A percentile compares a stretch with the other conserved stretches of the same genome.
phyloP scores from a whole-genome alignment of 495 filamentous ascomycete genomes.

The Neurospora sp. region DNA sequence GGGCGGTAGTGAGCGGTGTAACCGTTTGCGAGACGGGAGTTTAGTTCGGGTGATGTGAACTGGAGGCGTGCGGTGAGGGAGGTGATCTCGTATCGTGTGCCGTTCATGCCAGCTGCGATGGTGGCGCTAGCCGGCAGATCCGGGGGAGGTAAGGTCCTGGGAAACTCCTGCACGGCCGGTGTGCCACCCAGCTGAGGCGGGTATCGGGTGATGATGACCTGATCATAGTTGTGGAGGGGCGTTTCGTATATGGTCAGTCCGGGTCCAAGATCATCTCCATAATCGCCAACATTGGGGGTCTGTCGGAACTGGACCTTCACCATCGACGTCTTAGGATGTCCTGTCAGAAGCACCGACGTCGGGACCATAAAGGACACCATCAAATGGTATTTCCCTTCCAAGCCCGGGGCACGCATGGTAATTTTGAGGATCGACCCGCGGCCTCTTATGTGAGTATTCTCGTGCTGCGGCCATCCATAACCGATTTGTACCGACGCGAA shows the following conservation, averaged over 20 bases:
- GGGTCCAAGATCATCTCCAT: conserved; percentile 1
- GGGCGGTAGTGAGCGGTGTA: neutral
- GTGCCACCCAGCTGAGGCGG: neutral
- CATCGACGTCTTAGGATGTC: conserved; percentile 10
- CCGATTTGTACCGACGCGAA: conserved; percentile 22
- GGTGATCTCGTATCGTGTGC: neutral
- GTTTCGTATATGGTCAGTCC: conserved; percentile 17
- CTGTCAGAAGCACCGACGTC: conserved; percentile 12
- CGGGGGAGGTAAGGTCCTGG: neutral
- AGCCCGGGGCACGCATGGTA: conserved; percentile 19
- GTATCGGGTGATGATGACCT: conserved; percentile 25
- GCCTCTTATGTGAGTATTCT: conserved; percentile 11
- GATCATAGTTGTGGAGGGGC: conserved; percentile 13
- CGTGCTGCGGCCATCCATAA: conserved; percentile 17
- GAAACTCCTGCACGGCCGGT: neutral
- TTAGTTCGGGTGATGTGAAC: neutral
- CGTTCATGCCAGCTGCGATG: neutral
- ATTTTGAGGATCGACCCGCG: conserved; percentile 19
- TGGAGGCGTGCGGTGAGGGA: conserved; percentile 10
- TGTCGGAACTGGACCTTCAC: conserved; percentile 16
- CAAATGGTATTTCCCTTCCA: conserved; percentile 24
- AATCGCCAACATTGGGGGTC: neutral
- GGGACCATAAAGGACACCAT: conserved; percentile 28
- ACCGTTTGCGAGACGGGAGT: neutral
- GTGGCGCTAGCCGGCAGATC: neutral